Evolutionary conservation across 2,329 filamentous ascomycete genomes (phyloP), one percentile per base, ranked within the genome.

Genomic region (Penicillium frequentans): DNA sequence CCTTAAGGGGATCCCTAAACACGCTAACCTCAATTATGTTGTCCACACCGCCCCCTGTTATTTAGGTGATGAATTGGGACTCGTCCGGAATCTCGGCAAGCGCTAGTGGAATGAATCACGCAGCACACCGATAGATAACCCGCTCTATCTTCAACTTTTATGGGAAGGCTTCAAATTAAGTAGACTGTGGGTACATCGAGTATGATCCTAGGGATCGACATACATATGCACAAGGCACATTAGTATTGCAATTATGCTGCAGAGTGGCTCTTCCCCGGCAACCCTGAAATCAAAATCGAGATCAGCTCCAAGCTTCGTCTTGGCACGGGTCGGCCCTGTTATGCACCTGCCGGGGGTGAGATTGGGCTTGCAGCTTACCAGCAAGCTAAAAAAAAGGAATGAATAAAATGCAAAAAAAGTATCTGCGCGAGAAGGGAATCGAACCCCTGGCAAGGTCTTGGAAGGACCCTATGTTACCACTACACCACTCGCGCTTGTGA

Each of bases 271-370:
- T 10, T 42, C 37, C 37, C 37, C 45, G 21, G 10, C 19, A 29
- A 47, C 33, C 48, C 33, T 50, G 21, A 50, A 39, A 39, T 42
- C n/a, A 11, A 13, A 9, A 11, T 39, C 24, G 23, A 50, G 21
- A 35, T 29, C 14, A 50, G 24, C 48, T 35, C 48, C 48, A 50
- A 42, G 48, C 48, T 50, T 50, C 37, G 29, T 46, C 51, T 57
- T 48, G 52, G 55, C 55, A 50, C 48, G 58, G 44, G 44, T 39
- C 49, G 44, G 24, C 21, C 47, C 33, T 49, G 35, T 26, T 4
- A 49, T 23, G 27, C 46, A 19, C 45, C 45, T 37, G 35, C n/a
- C 35, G 11, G 35, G 35, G 35, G 35, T 39, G n/a, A 33, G 14
- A n/a, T 6, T 19, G 35, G 35, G 31, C 31, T 33, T 33, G 31